Base-by-base conservation (phyloP, 306 rosid genomes). In the Quercus mongolica region DNA sequence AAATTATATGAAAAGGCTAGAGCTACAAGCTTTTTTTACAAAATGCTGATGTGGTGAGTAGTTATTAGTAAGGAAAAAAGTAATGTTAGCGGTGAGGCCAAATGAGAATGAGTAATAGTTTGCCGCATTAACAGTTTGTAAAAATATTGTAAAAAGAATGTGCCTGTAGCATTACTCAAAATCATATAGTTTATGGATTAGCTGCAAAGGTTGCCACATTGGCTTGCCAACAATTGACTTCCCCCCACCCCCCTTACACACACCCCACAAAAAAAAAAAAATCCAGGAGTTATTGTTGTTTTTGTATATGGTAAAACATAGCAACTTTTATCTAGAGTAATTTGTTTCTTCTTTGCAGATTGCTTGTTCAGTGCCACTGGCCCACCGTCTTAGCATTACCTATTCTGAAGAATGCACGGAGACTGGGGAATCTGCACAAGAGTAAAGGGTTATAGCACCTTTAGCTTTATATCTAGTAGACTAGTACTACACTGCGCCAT, bases 281-380 rank as follows among this genome's bases (percentile, higher is more conserved):
- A 15, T 65, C 56, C 12, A 3, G 18, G 13, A 21, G 56, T 62
- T 23, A 8, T 21, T 23, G 49, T 17, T 11, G 3, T 3, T 30
- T 67, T 38, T 5, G 28, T 23, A 9, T 23, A 20, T 76, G 67
- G 21, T 67, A 12, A 21, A 21, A 74, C 12, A 51, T 23, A 18
- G 56, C 52, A 25, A 51, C 5, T 49, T 49, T 49, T 49, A 49
- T 49, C 54, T 49, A 12, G 54, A 49, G 75, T 54, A 4, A 28
- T 56, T 44, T 72, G 74, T 46, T 81, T 73, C 18, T 41, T 41
- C 17, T 5, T 63, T 63, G 83, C 85, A 74, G 88, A 64, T 57
- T 74, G 56, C 46, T 41, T 72, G 30, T 74, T 62, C 38, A 76
- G 61, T 33, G 59, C 69, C 58, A 49, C n/a, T 19, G 65, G 54